These are phyloP conservation scores for Eimeria necatrix DNA, from an alignment of 169 alveolate genomes.

Conservation along the genomic window DNA sequence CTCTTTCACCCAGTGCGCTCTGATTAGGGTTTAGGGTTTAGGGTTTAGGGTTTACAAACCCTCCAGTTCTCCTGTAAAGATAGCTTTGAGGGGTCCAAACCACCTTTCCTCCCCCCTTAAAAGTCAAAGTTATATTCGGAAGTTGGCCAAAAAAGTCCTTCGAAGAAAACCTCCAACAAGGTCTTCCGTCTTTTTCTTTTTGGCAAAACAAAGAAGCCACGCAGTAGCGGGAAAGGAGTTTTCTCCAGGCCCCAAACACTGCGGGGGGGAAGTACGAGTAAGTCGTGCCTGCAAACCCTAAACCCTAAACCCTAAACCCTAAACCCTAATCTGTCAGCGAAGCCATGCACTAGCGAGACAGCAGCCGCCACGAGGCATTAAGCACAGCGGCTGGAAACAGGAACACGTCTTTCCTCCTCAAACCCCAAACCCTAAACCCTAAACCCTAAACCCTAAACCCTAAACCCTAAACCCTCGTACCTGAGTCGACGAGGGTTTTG, in stretches of 20 bases:
- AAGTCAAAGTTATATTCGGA: constrained; percentile 40
- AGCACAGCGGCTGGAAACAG: too few species aligned
- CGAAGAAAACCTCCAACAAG: constrained; percentile 67
- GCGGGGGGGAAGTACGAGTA: constrained; percentile 75
- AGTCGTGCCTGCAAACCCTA: constrained; percentile 63
- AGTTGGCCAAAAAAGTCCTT: not conserved
- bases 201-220: constrained; percentile 46
- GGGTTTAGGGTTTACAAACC: constrained; percentile 58
- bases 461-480: not conserved
- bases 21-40: not conserved
- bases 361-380: not conserved
- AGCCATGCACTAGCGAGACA: not conserved
- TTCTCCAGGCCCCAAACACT: constrained; percentile 42
- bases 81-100: constrained; percentile 80
- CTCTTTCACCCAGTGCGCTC: too few species aligned
- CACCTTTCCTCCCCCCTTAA: not conserved
- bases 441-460: too few species aligned
- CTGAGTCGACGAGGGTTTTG: constrained; percentile 72
- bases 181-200: constrained; percentile 68
- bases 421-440: not conserved
- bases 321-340: not conserved
- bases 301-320: constrained; percentile 37
- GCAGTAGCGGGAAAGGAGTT: not conserved
- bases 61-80: constrained; percentile 69
- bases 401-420: too few species aligned